These are phyloP conservation scores for Nematocida major DNA, from an alignment of 371 early-diverging fungal species.

Conservation along the genomic window DNA sequence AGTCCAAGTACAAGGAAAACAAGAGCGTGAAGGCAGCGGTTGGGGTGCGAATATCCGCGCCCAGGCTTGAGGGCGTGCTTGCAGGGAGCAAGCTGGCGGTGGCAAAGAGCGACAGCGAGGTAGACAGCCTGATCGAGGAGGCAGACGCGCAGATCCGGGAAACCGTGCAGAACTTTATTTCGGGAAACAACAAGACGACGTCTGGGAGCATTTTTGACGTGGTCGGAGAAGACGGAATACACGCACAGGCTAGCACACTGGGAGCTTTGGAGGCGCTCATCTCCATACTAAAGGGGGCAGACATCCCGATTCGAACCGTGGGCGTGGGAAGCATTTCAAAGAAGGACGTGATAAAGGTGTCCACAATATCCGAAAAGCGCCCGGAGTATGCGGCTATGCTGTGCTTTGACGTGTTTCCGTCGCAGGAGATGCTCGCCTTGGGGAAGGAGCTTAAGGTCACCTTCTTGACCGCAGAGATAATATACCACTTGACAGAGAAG, in stretches of 20 bases:
- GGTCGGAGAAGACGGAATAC: constrained; percentile 72
- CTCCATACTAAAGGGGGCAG: constrained; percentile 78
- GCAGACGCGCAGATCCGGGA: constrained; percentile 68
- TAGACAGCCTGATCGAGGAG: constrained; percentile 86
- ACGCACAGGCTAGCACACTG: constrained; percentile 94
- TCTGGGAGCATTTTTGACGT: constrained; percentile 42
- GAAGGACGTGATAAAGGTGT: constrained; percentile 86
- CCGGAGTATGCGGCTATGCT: constrained; percentile 83
- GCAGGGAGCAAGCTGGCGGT: constrained; percentile 91
- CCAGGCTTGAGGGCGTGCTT: constrained; percentile 89
- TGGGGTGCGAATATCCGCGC: constrained; percentile 92
- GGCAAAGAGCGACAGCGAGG: constrained; percentile 69
- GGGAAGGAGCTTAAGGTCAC: constrained; percentile 83
- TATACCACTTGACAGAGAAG: constrained; percentile 94
- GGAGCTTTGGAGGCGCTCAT: constrained; percentile 97
- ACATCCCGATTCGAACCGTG: constrained; percentile 91
- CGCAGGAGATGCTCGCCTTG: constrained; percentile 82
- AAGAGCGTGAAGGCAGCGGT: constrained; percentile 89
- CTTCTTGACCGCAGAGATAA: constrained; percentile 92
- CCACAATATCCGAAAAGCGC: constrained; percentile 78
- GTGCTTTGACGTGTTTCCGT: constrained; percentile 96
- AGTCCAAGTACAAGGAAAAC: constrained; percentile 76
- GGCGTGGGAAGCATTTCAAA: constrained; percentile 95
- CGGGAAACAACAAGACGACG: constrained; percentile 32
- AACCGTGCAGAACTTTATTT: constrained; percentile 52